Base-by-base conservation (phyloP, 2,329 filamentous ascomycete genomes). In the Aspergillus sp. region DNA sequence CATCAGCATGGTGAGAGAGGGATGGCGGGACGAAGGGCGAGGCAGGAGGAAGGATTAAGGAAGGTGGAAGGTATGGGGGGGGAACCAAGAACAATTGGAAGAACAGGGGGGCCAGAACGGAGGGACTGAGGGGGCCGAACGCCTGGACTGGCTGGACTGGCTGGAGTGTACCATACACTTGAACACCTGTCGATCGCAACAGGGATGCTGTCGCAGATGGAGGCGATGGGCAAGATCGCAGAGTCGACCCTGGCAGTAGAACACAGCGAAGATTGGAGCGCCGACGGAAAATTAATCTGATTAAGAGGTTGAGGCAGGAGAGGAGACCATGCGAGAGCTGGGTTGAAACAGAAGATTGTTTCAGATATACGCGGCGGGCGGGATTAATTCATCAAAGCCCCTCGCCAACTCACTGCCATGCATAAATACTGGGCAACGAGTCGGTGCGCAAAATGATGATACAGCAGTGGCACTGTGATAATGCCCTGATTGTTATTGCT, bases 291-390 rank as follows among this genome's bases (percentile, higher is more conserved):
- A 51, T 55, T 55, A 58, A 51, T 53, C 41, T 35, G 40, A 54
- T 49, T 47, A 55, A 39, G 41, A 58, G 39, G 59, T 49, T 52
- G 45, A 41, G 50, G 41, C 37, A 27, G 24, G 53, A 41, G 35
- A 41, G 51, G 33, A 35, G 40, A 11, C 27, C 8, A 31, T 31
- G 27, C 27, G 27, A 31, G 52, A 50, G 51, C 19, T 33, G 49
- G 52, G 57, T 51, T 62, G 61, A 60, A 60, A 60, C 59, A 60
- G 56, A 57, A 55, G 33, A 54, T 27, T 45, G 62, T 64, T 64
- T 64, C 62, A 64, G 62, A 64, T 64, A 64, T 51, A 64, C 44
- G 59, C 57, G 57, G 52, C 52, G 51, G 48, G 55, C 55, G 52
- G 51, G 46, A 52, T 40, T 37, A 37, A 37, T 37, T 37, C 35